A percentile compares a stretch with the other conserved stretches of the same genome.
Evolutionary conservation across 2,329 filamentous ascomycete species (phyloP).

Genomic region (Aspergillus ruber): DNA sequence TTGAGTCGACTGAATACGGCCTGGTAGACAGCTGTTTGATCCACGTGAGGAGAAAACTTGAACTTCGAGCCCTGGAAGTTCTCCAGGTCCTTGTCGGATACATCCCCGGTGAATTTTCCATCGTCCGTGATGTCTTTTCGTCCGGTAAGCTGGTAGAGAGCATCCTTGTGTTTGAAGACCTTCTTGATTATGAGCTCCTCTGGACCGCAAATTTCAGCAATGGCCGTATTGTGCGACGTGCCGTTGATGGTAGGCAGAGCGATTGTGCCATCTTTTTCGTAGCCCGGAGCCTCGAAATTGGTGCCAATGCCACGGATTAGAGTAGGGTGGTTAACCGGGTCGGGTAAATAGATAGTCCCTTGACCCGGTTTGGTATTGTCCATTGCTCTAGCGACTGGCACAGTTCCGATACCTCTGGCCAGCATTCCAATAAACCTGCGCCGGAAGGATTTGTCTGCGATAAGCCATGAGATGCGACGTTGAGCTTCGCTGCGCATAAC

Average conservation of each 20-base stretch:
- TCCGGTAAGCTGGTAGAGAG: conserved; percentile 75
- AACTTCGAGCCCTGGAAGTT: conserved; percentile 73
- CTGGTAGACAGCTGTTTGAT: conserved; percentile 89
- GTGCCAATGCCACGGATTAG: conserved; percentile 74
- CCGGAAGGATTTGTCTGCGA: conserved; percentile 91
- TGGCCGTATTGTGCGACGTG: conserved; percentile 72
- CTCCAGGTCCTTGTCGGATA: conserved; percentile 45
- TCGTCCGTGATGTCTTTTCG: conserved; percentile 64
- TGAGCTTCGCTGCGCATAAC: conserved; percentile 79
- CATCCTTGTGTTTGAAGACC: conserved; percentile 69
- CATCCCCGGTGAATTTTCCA: conserved; percentile 54
- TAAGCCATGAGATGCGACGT: conserved; percentile 84
- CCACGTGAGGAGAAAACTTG: conserved; percentile 85
- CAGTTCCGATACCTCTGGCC: conserved; percentile 76
- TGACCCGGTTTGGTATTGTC: conserved; percentile 74
- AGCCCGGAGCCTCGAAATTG: conserved; percentile 67
- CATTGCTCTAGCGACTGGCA: conserved; percentile 88
- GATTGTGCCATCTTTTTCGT: conserved; percentile 72
- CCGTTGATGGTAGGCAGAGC: conserved; percentile 82
- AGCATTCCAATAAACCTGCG: conserved; percentile 82
- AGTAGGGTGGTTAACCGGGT: conserved; percentile 77
- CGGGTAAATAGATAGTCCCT: conserved; percentile 81
- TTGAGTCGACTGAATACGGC: conserved; percentile 81
- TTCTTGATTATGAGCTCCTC: conserved; percentile 83
- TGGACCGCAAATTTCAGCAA: conserved; percentile 70